A percentile compares a stretch with the other conserved stretches of the same genome.
These are phyloP conservation scores for Ascochyta fabae DNA, from an alignment of 2,329 filamentous ascomycete species.

Conservation along the genomic window DNA sequence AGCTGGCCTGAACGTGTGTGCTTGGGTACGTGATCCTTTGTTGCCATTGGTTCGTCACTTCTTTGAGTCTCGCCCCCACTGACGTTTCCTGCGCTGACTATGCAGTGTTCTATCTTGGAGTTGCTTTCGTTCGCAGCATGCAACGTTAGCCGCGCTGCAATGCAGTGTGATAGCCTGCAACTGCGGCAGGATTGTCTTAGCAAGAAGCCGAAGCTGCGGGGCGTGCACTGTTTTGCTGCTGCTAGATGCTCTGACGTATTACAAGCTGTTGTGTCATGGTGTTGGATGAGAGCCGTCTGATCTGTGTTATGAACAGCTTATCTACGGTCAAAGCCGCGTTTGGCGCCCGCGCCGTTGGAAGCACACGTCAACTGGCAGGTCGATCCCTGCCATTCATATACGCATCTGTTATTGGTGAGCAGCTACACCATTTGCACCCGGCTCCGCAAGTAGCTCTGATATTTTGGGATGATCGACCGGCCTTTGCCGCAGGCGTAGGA, in stretches of 20 bases:
- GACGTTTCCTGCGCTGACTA: conserved; percentile 13
- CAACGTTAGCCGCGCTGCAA: conserved; percentile 6
- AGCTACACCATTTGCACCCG: background rate
- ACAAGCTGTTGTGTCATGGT: background rate
- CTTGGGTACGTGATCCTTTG: background rate
- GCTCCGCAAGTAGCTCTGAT: background rate
- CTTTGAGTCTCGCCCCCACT: conserved; percentile 4
- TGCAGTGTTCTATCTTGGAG: conserved; percentile 2
- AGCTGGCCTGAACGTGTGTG: conserved; percentile 7
- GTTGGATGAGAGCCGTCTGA: background rate
- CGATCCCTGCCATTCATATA: background rate
- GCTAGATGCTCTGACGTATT: background rate
- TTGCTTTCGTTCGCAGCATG: background rate
- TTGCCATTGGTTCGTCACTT: conserved; percentile 21
- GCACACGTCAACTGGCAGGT: background rate
- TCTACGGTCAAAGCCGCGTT: background rate
- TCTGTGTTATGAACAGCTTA: background rate
- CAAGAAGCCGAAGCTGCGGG: background rate
- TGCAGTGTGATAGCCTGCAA: conserved; percentile 25
- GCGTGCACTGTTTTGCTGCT: background rate
- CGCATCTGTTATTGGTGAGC: background rate
- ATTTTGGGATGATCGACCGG: background rate
- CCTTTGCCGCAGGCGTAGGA: background rate
- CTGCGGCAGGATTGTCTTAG: conserved; percentile 16
- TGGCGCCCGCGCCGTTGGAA: background rate